Conservation (phyloP, 768 basidiomycete genomes). For the Leccinum disarticulatum region DNA sequence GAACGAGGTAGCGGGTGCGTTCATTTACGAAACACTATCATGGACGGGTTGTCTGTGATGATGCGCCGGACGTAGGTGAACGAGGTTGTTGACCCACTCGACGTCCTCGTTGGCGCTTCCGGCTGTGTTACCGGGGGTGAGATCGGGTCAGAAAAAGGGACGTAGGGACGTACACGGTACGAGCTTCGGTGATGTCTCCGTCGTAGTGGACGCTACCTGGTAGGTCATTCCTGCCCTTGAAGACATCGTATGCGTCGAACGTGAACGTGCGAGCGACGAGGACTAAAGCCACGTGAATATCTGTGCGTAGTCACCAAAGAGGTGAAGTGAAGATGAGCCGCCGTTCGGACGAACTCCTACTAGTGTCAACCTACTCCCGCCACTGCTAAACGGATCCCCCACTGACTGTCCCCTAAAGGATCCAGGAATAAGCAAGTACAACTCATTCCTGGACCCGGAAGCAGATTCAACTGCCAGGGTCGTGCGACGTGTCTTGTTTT, state of each 20-base stretch:
- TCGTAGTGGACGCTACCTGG: constrained; percentile 49
- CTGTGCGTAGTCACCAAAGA: constrained; percentile 50
- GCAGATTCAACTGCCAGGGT: no score
- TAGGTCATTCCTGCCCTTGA: constrained; percentile 68
- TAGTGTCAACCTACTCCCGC: no score
- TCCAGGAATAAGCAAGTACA: no score
- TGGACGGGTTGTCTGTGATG: no score
- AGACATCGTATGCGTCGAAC: constrained; percentile 80
- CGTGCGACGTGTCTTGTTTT: no score
- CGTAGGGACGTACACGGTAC: constrained; percentile 48
- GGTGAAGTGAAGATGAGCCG: no score
- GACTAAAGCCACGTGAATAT: constrained; percentile 42
- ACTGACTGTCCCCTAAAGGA: no score
- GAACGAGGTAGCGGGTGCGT: no score
- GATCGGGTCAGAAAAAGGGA: neutral
- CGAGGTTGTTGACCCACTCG: constrained; percentile 74
- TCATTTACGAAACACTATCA: no score
- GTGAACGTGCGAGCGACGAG: constrained; percentile 28
- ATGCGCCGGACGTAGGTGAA: constrained; percentile 24
- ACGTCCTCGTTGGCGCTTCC: constrained; percentile 67
- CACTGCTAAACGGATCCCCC: no score
- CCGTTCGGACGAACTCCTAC: no score
- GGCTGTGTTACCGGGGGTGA: constrained; percentile 39
- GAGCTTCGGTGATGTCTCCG: constrained; percentile 75
- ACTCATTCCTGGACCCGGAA: no score